Percentiles rank a stretch among this genome's conserved stretches.
These are phyloP conservation scores for Backusella australiensis DNA, from an alignment of 192 early-diverging fungal species.

Conservation along the genomic window DNA sequence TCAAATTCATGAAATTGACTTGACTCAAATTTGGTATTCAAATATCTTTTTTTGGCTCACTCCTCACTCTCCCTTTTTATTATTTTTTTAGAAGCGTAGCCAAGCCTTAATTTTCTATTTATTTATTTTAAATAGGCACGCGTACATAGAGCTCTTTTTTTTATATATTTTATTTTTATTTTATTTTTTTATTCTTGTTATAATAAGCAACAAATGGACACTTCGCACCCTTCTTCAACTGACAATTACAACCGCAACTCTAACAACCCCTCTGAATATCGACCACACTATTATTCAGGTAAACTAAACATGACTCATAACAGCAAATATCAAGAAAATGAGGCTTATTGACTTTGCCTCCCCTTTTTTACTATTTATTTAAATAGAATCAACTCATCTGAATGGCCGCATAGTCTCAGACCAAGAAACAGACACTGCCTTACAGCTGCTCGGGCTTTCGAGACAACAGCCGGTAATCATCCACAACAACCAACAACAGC, in stretches of 20 bases:
- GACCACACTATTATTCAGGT: background rate
- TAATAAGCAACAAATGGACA: background rate
- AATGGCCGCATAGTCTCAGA: background rate
- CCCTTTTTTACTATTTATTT: background rate
- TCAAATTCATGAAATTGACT: background rate
- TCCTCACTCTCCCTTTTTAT: background rate
- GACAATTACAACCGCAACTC: background rate
- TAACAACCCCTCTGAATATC: background rate
- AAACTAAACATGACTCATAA: background rate
- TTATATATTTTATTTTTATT: background rate
- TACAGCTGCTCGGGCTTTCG: slow-evolving; percentile 25
- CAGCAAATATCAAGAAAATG: background rate
- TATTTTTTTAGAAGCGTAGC: background rate
- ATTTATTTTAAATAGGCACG: too few species aligned
- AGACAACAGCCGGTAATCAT: background rate
- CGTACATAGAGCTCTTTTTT: background rate
- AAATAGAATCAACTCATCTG: background rate
- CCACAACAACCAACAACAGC: background rate
- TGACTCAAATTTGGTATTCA: background rate
- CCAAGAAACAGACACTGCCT: slow-evolving; percentile 25
- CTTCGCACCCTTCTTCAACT: background rate
- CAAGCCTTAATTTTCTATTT: background rate
- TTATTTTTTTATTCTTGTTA: background rate
- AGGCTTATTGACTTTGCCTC: background rate
- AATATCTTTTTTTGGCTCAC: background rate